Evolutionary conservation across 2,329 filamentous ascomycete genomes (phyloP), one percentile per base, ranked within the genome.

Genomic region (Ramichloridium luteum): DNA sequence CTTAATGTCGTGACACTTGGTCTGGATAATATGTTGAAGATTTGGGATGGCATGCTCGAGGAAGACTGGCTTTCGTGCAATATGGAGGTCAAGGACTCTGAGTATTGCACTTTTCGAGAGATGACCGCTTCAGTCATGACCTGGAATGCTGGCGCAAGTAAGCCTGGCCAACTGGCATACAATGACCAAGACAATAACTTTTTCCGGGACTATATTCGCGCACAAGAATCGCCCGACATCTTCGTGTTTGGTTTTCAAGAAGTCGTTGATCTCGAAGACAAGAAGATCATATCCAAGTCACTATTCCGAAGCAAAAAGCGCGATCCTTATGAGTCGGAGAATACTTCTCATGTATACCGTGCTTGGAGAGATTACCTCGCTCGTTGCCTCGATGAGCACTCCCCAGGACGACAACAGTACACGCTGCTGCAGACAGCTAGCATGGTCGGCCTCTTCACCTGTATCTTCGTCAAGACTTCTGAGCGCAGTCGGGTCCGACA

Each of bases 191-290:
- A 93, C 48, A 71, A 72, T 8, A 67, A 68, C 26, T 96, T 96
- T 55, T 80, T 96, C 49, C 74, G 76, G 42, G 74, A 88, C 35
- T 68, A 93, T 11, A 65, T 98, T 15, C 72, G 77, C 41, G 72
- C 71, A n/a, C 77, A 80, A 39, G 71, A 78, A 23, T 75, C 80
- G 5, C 84, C 90, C 0, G 90, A 96, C 46, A 85, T 98, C 30
- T 61, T 96, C 2, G 73, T 96, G 1, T 98, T 98, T 63, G 88
- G 86, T 1, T 98, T 98, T 56, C 90, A 98, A 56, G 90, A 98
- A 57, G 68, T 98, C n/a, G 90, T 98, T 3, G 90, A 98, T 51
- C 66, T 98, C 5, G 90, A 98, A 55, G 83, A 98, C 60, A 96
- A 96, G 62, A 92, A 86, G 45, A 80, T 92, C 30, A 96, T 88